Conservation (phyloP, 139 green algal species). For the Spirogloea muscicola region DNA sequence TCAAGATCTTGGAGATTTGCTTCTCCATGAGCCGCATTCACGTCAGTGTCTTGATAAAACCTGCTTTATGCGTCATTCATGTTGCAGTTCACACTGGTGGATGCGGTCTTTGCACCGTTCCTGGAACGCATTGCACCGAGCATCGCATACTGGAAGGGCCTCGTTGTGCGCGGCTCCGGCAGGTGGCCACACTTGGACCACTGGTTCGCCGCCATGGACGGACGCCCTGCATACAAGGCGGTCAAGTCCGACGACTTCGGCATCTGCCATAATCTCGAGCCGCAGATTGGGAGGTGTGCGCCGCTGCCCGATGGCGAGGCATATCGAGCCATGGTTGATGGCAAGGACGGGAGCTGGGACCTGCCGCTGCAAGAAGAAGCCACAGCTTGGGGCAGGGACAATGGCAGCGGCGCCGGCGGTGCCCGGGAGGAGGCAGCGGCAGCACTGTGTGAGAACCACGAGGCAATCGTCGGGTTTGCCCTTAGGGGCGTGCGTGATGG, state of each 20-base stretch:
- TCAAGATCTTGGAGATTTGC: too few relatives aligned
- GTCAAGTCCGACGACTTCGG: slow-evolving; percentile 88
- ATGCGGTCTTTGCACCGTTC: slow-evolving; percentile 75
- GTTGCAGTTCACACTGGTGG: slow-evolving; percentile 41
- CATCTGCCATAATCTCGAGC: slow-evolving; percentile 86
- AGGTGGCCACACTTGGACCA: slow-evolving; percentile 42
- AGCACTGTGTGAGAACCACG: slow-evolving; percentile 62
- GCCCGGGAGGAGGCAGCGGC: slow-evolving; percentile 7
- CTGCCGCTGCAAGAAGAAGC: slow-evolving; percentile 67
- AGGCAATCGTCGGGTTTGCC: slow-evolving; percentile 72
- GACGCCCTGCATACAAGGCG: slow-evolving; percentile 69
- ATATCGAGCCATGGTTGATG: slow-evolving; percentile 62
- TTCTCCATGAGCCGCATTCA: too few relatives aligned
- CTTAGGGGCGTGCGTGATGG: slow-evolving; percentile 64
- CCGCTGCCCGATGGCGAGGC: background rate
- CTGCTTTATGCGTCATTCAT: too few relatives aligned
- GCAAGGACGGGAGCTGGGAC: slow-evolving; percentile 64
- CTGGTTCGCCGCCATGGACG: slow-evolving; percentile 79
- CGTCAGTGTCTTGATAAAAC: too few relatives aligned
- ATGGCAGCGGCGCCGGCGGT: slow-evolving; percentile 3
- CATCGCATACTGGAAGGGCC: slow-evolving; percentile 91
- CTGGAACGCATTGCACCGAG: slow-evolving; percentile 81
- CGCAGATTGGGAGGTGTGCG: slow-evolving; percentile 75
- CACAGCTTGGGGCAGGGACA: slow-evolving; percentile 22
- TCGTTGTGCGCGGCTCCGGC: slow-evolving; percentile 58